These are phyloP conservation scores for Ceratocystis papillata DNA, from an alignment of 2,329 filamentous ascomycete genomes.

Conservation along the genomic window DNA sequence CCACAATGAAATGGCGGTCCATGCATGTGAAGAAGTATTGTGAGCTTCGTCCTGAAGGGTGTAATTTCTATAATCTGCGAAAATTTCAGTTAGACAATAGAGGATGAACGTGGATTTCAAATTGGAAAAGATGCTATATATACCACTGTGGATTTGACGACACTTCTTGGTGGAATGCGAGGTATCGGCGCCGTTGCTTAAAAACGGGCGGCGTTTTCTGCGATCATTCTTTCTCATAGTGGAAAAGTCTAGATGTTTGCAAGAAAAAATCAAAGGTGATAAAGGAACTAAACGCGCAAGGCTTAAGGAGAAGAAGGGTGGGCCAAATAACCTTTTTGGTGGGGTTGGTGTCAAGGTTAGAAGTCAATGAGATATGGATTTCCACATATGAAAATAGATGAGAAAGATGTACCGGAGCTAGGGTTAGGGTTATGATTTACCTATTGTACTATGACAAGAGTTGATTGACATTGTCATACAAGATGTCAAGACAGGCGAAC, in stretches of 20 bases:
- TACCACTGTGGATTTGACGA: not conserved
- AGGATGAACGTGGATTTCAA: not conserved
- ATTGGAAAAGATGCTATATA: not conserved
- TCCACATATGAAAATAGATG: too few species aligned
- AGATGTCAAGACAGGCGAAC: not conserved
- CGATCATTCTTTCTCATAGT: not conserved
- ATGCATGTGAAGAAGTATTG: conserved; percentile 29
- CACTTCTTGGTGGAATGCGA: not conserved
- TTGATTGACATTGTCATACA: not conserved
- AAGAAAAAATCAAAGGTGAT: not conserved
- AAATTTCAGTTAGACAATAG: not conserved
- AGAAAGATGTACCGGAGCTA: too few species aligned
- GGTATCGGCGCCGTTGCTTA: not conserved
- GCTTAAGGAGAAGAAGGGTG: not conserved
- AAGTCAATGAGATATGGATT: not conserved
- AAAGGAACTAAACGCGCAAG: not conserved
- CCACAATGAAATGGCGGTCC: conserved; percentile 35
- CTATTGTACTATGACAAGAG: not conserved
- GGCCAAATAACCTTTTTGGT: not conserved
- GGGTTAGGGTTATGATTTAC: not conserved
- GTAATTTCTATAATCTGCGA: not conserved
- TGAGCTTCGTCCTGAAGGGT: not conserved
- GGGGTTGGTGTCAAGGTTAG: not conserved
- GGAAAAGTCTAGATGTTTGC: not conserved
- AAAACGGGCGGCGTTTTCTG: not conserved